Conservation (phyloP, 345 rosid species). For the Streptanthus diversifolius region DNA sequence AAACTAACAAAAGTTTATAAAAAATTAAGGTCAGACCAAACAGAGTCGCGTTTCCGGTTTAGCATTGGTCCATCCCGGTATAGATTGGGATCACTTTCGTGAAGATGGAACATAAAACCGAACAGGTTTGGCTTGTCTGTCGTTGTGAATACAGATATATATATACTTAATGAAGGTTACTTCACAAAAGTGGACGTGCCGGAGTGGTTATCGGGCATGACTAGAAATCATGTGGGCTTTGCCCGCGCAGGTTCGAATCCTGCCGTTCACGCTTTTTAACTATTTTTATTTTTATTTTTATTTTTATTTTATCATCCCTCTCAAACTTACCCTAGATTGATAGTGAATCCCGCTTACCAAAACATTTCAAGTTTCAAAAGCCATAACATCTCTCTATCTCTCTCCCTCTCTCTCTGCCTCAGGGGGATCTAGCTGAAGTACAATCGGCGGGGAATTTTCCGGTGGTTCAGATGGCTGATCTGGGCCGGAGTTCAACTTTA, state of each 20-base stretch:
- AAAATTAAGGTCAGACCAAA: too few relatives aligned
- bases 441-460: background rate
- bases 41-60: too few relatives aligned
- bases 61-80: too few relatives aligned
- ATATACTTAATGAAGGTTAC: too few relatives aligned
- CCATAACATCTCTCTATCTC: background rate
- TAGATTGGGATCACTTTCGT: too few relatives aligned
- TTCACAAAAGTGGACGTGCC: conserved; percentile 39
- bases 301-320: background rate
- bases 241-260: conserved; percentile 84
- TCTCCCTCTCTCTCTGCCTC: background rate
- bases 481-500: conserved; percentile 3
- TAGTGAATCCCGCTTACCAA: conserved; percentile 10
- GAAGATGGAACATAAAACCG: too few relatives aligned
- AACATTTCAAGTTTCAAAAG: conserved; percentile 13
- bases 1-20: too few relatives aligned
- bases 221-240: conserved; percentile 34
- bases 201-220: conserved; percentile 74
- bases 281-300: background rate
- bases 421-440: background rate
- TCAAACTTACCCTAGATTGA: background rate
- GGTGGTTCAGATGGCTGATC: conserved; percentile 23
- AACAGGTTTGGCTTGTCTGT: too few relatives aligned
- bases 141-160: too few relatives aligned
- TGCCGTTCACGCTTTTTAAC: conserved; percentile 34